phyloP scores from a whole-genome alignment of 2,329 filamentous ascomycete species.

The Seiridium unicorne region DNA sequence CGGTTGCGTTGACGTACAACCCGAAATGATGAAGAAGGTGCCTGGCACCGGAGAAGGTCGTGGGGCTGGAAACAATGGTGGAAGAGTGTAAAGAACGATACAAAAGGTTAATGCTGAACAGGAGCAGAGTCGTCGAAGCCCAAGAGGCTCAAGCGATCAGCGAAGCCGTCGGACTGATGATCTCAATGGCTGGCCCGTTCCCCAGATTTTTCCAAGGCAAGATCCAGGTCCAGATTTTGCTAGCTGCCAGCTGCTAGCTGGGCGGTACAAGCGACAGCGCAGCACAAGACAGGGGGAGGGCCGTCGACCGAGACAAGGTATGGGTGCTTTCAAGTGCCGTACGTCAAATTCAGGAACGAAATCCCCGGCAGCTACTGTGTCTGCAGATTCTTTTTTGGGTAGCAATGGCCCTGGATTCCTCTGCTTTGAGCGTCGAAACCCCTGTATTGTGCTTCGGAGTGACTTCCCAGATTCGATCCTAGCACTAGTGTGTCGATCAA shows the following conservation, averaged over 20 bases:
- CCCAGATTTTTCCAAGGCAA: conserved; percentile 8
- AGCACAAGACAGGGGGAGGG: not conserved
- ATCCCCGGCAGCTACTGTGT: not conserved
- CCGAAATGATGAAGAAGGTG: not conserved
- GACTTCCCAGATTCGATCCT: conserved; percentile 1
- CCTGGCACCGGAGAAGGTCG: not conserved
- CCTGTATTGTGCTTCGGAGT: not conserved
- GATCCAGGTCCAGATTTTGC: not conserved
- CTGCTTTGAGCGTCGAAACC: not conserved
- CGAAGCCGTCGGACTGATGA: conserved; percentile 1
- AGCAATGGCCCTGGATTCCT: too few relatives aligned
- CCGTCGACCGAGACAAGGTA: too few relatives aligned
- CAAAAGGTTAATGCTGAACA: not conserved
- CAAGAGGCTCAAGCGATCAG: not conserved
- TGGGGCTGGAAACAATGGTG: not conserved
- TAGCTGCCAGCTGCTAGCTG: not conserved
- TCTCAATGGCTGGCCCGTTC: conserved; percentile 7
- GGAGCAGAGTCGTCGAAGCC: not conserved
- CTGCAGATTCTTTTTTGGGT: not conserved
- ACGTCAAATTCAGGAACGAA: not conserved
- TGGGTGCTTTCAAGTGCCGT: not conserved
- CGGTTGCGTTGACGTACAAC: not conserved
- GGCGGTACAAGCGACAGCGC: not conserved
- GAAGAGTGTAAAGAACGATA: not conserved
- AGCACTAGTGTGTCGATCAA: not conserved